A percentile compares a stretch with the other conserved stretches of the same genome.
phyloP scores from a whole-genome alignment of 441 rosid genomes.

The Sinapis alba region DNA sequence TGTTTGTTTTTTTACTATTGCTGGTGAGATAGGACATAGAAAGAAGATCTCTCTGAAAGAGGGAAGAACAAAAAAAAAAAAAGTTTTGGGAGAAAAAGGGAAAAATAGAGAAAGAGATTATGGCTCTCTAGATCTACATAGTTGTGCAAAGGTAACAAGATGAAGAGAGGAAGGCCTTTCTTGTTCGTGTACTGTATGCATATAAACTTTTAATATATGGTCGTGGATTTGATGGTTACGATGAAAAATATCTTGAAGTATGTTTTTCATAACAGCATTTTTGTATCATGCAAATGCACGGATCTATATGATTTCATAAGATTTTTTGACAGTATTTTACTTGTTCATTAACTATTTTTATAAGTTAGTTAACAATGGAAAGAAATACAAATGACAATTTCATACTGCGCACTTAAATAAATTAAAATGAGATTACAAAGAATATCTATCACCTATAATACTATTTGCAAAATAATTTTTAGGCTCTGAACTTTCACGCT shows the following conservation, averaged over 20 bases:
- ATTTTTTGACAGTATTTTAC: not conserved
- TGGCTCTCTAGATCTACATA: conserved; percentile 12
- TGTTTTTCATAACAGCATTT: not conserved
- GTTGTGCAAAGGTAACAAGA: not conserved
- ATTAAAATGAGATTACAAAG: too few species aligned
- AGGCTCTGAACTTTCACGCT: too few species aligned
- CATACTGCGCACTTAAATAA: too few species aligned
- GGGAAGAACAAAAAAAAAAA: conserved; percentile 6
- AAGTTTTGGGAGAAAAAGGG: conserved; percentile 22
- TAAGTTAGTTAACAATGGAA: not conserved
- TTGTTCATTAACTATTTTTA: not conserved
- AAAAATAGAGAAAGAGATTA: conserved; percentile 3
- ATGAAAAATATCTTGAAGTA: not conserved
- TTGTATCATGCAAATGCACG: not conserved
- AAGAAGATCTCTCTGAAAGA: conserved; percentile 39
- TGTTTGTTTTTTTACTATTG: conserved; percentile 32
- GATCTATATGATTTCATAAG: not conserved
- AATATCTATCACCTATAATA: too few species aligned
- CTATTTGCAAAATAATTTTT: too few species aligned
- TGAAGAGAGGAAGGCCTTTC: not conserved
- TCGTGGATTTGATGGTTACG: conserved; percentile 20
- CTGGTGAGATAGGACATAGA: conserved; percentile 21
- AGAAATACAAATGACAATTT: not conserved
- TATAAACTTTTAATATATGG: conserved; percentile 25
- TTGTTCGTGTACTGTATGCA: conserved; percentile 5